Evolutionary conservation across 176 grass and related monocot species (phyloP), one percentile per base, ranked within the genome.

Genomic region (Carex parvula): DNA sequence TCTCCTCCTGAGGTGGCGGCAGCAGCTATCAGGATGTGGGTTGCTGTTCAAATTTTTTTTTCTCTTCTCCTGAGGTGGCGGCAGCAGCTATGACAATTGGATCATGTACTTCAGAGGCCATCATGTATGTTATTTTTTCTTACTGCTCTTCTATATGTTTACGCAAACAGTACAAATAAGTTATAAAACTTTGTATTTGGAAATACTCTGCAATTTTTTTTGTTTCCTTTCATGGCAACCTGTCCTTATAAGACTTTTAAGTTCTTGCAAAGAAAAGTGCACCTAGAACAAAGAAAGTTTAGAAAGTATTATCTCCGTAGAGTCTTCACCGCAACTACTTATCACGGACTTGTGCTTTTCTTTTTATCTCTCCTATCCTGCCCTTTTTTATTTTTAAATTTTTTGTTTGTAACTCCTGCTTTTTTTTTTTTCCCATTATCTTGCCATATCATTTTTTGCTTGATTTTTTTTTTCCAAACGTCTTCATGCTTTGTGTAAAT

Each of bases 31-130:
- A 18, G 59, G 42, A 57, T 48, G 13, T 11, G 64, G 59, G 14
- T 53, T n/a, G 9, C 60, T 3, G 32, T 54, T 46, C 8, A 16
- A 24, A 66, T 26, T n/a, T 56, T 14, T 32, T 15, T 58, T 16
- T 21, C 29, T 29, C 29, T 29, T 46, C 67, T 4, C 8, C 60
- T 29, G 39, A n/a, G 20, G 35, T 37, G 35, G 83, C 71, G 14
- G 53, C 50, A 20, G 82, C 76, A 20, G 89, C 85, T 2, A 64
- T 71, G 30, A 82, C 62, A 70, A 90, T 90, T 64, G 82, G 80
- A 64, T 83, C 89, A 29, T 29, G 7, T 65, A 62, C 68, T 88
- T 82, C 89, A 86, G 85, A 52, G 59, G 59, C 66, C 53, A 90
- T 80, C 85, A 85, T 71, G 83, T 88, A 85, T 70, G 76, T 53